Percentiles rank a stretch among this genome's conserved stretches.
phyloP scores from a whole-genome alignment of 441 rosid genomes.

The Hypseocharis bilobata region DNA sequence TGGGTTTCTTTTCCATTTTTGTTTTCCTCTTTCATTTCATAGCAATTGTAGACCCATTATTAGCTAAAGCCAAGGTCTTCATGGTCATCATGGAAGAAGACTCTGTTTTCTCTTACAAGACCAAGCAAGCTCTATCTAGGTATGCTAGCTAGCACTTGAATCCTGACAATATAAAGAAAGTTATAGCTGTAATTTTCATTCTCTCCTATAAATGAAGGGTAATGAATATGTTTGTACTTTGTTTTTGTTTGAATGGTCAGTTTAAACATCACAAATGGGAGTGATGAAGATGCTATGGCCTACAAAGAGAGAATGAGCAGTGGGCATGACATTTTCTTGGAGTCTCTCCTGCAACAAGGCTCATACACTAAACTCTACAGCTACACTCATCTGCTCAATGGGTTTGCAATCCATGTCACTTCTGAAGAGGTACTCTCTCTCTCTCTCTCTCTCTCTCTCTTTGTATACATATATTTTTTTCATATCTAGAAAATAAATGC shows the following conservation, averaged over 20 bases:
- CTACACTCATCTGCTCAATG: slow-evolving; percentile 43
- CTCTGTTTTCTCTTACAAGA: slow-evolving; percentile 27
- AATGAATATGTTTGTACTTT: not conserved
- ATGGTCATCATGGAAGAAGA: slow-evolving; percentile 34
- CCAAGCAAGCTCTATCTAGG: slow-evolving; percentile 20
- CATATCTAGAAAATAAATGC: not conserved
- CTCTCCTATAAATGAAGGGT: too few species aligned
- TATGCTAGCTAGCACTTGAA: not conserved
- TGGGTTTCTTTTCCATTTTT: slow-evolving; percentile 14
- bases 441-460: not conserved
- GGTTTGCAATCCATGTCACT: slow-evolving; percentile 35
- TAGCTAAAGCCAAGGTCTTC: slow-evolving; percentile 31
- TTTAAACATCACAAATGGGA: slow-evolving; percentile 12
- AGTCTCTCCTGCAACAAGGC: slow-evolving; percentile 28
- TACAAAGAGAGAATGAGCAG: slow-evolving; percentile 26
- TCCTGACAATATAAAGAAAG: not conserved
- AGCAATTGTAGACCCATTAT: slow-evolving; percentile 3
- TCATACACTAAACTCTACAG: slow-evolving; percentile 42
- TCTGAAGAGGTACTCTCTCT: slow-evolving; percentile 32
- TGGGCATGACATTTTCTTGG: slow-evolving; percentile 34
- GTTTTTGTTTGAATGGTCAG: not conserved
- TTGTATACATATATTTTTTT: too few species aligned
- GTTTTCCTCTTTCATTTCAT: slow-evolving; percentile 19
- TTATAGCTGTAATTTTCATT: not conserved
- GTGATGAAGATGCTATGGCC: slow-evolving; percentile 17